Conservation (phyloP, 192 early-diverging fungal genomes). For the Coemansia sp. region DNA sequence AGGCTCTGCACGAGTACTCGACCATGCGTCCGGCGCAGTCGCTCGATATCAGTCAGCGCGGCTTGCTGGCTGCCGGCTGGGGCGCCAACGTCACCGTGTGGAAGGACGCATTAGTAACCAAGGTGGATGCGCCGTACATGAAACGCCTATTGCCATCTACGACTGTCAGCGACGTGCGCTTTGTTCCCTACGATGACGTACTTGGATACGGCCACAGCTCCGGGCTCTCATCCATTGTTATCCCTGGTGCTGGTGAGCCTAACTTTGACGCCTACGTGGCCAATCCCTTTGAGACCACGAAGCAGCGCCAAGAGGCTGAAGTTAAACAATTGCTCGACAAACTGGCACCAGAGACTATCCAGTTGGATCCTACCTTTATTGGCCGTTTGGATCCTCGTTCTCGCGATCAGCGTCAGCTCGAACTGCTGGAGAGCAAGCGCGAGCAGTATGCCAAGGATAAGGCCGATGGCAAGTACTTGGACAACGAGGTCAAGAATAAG, state of each 20-base stretch:
- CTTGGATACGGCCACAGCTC: conserved; percentile 80
- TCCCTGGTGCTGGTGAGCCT: conserved; percentile 95
- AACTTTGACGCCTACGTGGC: conserved; percentile 94
- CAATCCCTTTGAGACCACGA: conserved; percentile 90
- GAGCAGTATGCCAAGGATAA: conserved; percentile 26
- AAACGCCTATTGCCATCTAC: conserved; percentile 66
- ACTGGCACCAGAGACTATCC: conserved; percentile 92
- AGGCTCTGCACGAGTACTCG: conserved; percentile 77
- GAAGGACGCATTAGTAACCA: conserved; percentile 82
- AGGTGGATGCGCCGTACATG: conserved; percentile 88
- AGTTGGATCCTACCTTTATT: conserved; percentile 79
- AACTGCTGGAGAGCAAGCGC: conserved; percentile 10
- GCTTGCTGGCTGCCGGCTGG: conserved; percentile 81
- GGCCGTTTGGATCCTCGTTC: conserved; percentile 76
- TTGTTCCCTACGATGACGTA: conserved; percentile 97
- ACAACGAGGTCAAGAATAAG: conserved; percentile 44
- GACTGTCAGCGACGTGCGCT: conserved; percentile 61
- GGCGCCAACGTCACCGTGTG: conserved; percentile 82
- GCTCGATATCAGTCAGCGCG: conserved; percentile 82
- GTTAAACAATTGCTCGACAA: conserved; percentile 90
- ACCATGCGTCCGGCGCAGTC: conserved; percentile 77
- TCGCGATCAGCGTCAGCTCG: conserved; percentile 22
- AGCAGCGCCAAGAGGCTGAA: conserved; percentile 87
- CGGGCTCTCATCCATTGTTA: conserved; percentile 79
- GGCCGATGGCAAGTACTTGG: conserved; percentile 36